Conservation (phyloP, 2,329 filamentous ascomycete genomes). For the Alternaria gansuensis region DNA sequence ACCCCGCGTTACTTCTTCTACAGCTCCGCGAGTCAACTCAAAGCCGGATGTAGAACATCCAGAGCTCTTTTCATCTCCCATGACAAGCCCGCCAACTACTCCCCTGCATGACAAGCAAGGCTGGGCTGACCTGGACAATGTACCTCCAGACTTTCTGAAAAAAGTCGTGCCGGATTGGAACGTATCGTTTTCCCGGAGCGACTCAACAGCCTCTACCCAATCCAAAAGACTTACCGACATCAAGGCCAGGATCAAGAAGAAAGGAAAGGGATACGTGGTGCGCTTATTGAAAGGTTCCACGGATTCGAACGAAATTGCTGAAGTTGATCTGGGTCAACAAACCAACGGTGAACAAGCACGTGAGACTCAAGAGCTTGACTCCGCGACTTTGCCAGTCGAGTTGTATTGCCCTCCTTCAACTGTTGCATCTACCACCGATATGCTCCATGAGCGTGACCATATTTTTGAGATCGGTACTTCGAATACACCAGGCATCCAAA, state of each 20-base stretch:
- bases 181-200: constrained; percentile 38
- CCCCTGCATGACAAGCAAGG: constrained; percentile 38
- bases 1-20: constrained; percentile 23
- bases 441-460: constrained; percentile 1
- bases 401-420: constrained; percentile 25
- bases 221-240: constrained; percentile 42
- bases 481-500: constrained; percentile 30
- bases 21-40: constrained; percentile 26
- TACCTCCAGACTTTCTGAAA: constrained; percentile 41
- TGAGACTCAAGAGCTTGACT: constrained; percentile 34
- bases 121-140: constrained; percentile 43
- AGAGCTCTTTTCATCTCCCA: constrained; percentile 31
- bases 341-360: background rate
- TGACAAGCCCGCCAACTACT: constrained; percentile 38
- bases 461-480: constrained; percentile 43
- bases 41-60: constrained; percentile 30
- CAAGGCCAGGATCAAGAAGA: constrained; percentile 47
- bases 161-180: constrained; percentile 47
- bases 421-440: background rate
- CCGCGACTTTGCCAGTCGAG: constrained; percentile 25
- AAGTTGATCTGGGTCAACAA: constrained; percentile 37
- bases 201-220: constrained; percentile 39
- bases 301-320: constrained; percentile 40
- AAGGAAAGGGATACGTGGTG: constrained; percentile 46
- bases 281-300: constrained; percentile 41